Evolutionary conservation across 441 rosid species (phyloP).

Genomic region (Adansonia grandidieri): DNA sequence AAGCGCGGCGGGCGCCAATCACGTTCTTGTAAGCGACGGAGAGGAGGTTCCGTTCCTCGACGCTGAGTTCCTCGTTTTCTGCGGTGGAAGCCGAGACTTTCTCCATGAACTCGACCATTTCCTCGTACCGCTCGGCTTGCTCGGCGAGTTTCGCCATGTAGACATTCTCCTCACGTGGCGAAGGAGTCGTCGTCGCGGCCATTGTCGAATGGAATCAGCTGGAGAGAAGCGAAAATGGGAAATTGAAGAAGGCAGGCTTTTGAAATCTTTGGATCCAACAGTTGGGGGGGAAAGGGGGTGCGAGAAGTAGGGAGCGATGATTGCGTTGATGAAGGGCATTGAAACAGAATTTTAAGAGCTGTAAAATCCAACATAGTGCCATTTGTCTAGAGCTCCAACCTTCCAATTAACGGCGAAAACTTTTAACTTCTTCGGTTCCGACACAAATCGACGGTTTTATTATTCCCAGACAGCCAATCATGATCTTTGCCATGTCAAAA

Average conservation of each 20-base stretch:
- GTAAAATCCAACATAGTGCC: no score
- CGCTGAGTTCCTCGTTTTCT: conserved; percentile 55
- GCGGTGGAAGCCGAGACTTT: conserved; percentile 60
- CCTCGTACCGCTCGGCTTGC: no score
- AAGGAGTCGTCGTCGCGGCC: conserved; percentile 35
- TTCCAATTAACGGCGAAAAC: no score
- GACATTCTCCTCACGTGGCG: conserved; percentile 70
- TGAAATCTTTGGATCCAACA: conserved; percentile 1
- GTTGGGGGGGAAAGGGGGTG: conserved; percentile 33
- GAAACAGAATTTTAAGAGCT: no score
- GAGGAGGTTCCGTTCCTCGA: conserved; percentile 46
- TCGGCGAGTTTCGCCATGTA: no score
- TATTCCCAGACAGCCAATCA: no score
- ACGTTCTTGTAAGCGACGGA: no score
- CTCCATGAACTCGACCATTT: conserved; percentile 59
- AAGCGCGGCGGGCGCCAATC: conserved; percentile 71
- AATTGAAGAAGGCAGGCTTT: conserved; percentile 27
- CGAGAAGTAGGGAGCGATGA: conserved; percentile 48
- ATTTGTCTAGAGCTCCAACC: no score
- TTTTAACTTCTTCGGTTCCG: no score
- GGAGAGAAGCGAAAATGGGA: background rate
- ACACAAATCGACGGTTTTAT: no score
- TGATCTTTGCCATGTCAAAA: no score
- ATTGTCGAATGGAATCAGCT: conserved; percentile 4
- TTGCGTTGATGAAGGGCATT: conserved; percentile 39